Evolutionary conservation across 139 green algal species (phyloP).

Genomic region (Chlorella sp.): DNA sequence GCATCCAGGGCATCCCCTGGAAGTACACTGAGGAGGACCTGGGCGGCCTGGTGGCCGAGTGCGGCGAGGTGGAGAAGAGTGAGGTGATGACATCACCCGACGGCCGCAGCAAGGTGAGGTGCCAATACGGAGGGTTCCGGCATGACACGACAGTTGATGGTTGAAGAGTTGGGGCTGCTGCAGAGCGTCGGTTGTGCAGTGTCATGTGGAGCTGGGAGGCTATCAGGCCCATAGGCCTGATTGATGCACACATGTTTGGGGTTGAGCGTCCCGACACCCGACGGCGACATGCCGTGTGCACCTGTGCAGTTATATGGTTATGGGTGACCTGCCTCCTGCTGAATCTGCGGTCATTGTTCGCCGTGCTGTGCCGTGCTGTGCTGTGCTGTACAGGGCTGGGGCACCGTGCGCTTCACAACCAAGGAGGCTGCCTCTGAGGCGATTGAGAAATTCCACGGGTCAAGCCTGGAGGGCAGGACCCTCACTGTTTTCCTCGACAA

Average conservation of each 20-base stretch:
- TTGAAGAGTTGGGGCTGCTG: background rate
- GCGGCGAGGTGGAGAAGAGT: slow-evolving; percentile 54
- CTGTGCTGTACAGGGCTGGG: slow-evolving; percentile 64
- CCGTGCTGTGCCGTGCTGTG: background rate
- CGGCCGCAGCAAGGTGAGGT: slow-evolving; percentile 63
- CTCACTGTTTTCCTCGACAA: slow-evolving; percentile 82
- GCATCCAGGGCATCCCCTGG: slow-evolving; percentile 89
- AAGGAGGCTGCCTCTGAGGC: slow-evolving; percentile 61
- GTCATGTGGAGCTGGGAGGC: too few relatives aligned
- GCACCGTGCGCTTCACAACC: slow-evolving; percentile 73
- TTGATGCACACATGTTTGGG: too few relatives aligned
- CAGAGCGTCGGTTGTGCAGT: too few relatives aligned
- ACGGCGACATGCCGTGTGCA: too few relatives aligned
- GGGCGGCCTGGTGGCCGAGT: slow-evolving; percentile 63
- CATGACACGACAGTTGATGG: background rate
- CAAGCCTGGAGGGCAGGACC: slow-evolving; percentile 70
- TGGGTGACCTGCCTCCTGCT: background rate
- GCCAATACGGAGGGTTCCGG: background rate
- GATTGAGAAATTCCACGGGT: slow-evolving; percentile 71
- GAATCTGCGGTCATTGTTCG: background rate
- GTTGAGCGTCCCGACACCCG: too few relatives aligned
- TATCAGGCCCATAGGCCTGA: background rate
- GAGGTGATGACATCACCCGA: slow-evolving; percentile 71
- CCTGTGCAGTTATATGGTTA: too few relatives aligned
- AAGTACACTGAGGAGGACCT: slow-evolving; percentile 75